Percentiles rank a stretch among this genome's conserved stretches.
Conservation (phyloP, 257 asterid genomes). For the Solanum chilense region DNA sequence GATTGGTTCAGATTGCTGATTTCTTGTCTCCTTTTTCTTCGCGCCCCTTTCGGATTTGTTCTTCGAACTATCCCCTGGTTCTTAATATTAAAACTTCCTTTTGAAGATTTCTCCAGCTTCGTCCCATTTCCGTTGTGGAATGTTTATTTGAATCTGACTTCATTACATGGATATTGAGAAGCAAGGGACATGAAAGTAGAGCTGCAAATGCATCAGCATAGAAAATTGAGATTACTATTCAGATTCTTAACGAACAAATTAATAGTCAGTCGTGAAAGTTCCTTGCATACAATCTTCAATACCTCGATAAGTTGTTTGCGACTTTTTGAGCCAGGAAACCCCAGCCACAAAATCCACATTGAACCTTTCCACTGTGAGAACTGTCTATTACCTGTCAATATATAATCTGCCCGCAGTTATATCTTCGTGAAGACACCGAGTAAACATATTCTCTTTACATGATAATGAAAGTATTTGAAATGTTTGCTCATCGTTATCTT, state of each 20-base stretch:
- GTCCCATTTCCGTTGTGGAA: not conserved
- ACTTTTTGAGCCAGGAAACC: slow-evolving; percentile 72
- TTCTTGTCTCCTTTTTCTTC: not conserved
- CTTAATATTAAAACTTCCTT: not conserved
- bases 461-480: not conserved
- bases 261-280: not conserved
- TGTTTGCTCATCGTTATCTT: not conserved
- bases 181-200: slow-evolving; percentile 68
- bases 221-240: not conserved
- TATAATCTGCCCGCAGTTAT: not conserved
- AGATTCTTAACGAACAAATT: not conserved
- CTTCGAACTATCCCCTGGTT: not conserved
- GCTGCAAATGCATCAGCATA: slow-evolving; percentile 28
- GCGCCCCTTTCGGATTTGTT: not conserved
- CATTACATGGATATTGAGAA: slow-evolving; percentile 31
- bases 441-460: not conserved
- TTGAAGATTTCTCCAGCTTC: not conserved
- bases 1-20: not conserved
- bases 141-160: not conserved
- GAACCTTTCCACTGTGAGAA: slow-evolving; percentile 83
- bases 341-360: slow-evolving; percentile 67
- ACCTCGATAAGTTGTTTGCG: slow-evolving; percentile 73
- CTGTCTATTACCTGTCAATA: slow-evolving; percentile 47
- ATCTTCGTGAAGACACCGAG: not conserved
- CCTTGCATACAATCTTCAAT: not conserved